Conservation (phyloP, 2,329 filamentous ascomycete genomes). For the Curvularia sp. region DNA sequence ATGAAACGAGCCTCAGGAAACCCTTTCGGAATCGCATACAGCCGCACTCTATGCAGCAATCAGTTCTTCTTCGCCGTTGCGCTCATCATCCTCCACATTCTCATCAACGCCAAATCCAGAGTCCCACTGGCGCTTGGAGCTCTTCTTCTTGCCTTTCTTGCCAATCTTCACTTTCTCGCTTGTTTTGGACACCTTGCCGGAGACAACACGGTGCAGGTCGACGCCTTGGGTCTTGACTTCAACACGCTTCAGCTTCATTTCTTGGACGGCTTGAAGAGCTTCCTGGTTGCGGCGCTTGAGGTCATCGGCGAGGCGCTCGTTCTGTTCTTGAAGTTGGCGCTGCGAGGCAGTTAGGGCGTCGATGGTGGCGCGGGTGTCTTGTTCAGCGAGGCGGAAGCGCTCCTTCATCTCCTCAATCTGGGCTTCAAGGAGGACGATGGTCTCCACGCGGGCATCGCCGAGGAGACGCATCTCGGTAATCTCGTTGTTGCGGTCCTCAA, state of each 20-base stretch:
- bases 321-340: slow-evolving; percentile 38
- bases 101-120: slow-evolving; percentile 44
- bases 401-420: slow-evolving; percentile 45
- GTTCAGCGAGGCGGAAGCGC: slow-evolving; percentile 35
- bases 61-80: slow-evolving; percentile 19
- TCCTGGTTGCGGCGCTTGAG: slow-evolving; percentile 40
- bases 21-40: neutral
- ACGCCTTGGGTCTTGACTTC: slow-evolving; percentile 36
- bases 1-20: neutral
- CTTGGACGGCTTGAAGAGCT: slow-evolving; percentile 39
- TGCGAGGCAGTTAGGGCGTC: slow-evolving; percentile 39
- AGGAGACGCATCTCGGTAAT: slow-evolving; percentile 46
- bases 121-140: slow-evolving; percentile 40
- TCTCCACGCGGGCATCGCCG: slow-evolving; percentile 42
- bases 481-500: slow-evolving; percentile 39
- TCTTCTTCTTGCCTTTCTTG: slow-evolving; percentile 43
- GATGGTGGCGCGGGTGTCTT: slow-evolving; percentile 43
- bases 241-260: slow-evolving; percentile 45
- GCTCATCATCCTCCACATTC: slow-evolving; percentile 25
- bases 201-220: slow-evolving; percentile 37
- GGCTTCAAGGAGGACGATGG: slow-evolving; percentile 41
- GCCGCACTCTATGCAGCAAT: slow-evolving; percentile 25
- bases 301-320: slow-evolving; percentile 37
- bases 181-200: slow-evolving; percentile 41
- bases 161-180: slow-evolving; percentile 43